Percentiles rank a stretch among this genome's conserved stretches.
These are phyloP conservation scores for Neoboletus brunneissimus DNA, from an alignment of 768 basidiomycete species.

Conservation along the genomic window DNA sequence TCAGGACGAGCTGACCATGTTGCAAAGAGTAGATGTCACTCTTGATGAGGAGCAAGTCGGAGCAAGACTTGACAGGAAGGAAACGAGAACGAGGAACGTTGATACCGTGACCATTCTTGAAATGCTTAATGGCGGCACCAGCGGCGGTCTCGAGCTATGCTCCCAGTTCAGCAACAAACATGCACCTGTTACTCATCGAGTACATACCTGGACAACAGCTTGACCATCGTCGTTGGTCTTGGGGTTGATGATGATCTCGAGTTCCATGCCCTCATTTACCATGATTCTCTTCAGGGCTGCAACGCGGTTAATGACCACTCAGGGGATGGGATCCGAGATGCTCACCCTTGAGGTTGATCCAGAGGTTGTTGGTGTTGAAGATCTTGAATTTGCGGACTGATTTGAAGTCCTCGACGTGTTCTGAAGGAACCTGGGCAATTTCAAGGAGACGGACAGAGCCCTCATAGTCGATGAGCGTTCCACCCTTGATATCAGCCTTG, in stretches of 20 bases:
- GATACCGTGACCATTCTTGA: constrained; percentile 62
- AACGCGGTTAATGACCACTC: constrained; percentile 1
- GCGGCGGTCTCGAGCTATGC: constrained; percentile 68
- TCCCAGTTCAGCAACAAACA: not conserved
- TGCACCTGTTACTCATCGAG: not conserved
- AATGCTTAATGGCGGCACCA: constrained; percentile 74
- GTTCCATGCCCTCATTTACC: constrained; percentile 61
- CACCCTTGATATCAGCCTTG: constrained; percentile 76
- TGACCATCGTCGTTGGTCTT: constrained; percentile 68
- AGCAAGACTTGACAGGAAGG: constrained; percentile 64
- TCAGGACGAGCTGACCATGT: constrained; percentile 67
- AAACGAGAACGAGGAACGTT: constrained; percentile 73
- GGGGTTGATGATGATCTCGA: constrained; percentile 80
- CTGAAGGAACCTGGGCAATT: constrained; percentile 71
- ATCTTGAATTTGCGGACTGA: constrained; percentile 77
- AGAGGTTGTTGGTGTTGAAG: constrained; percentile 73
- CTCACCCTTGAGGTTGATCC: constrained; percentile 49
- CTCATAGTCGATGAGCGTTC: constrained; percentile 68
- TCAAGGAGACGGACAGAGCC: constrained; percentile 68
- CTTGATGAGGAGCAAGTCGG: constrained; percentile 64
- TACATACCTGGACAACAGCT: constrained; percentile 60
- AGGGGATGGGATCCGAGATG: not conserved
- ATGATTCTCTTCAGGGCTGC: constrained; percentile 72
- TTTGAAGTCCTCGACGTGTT: constrained; percentile 75
- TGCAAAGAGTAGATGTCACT: constrained; percentile 67